Evolutionary conservation across 2,329 filamentous ascomycete genomes (phyloP), one percentile per base, ranked within the genome.

Genomic region (Paecilomyces sp.): DNA sequence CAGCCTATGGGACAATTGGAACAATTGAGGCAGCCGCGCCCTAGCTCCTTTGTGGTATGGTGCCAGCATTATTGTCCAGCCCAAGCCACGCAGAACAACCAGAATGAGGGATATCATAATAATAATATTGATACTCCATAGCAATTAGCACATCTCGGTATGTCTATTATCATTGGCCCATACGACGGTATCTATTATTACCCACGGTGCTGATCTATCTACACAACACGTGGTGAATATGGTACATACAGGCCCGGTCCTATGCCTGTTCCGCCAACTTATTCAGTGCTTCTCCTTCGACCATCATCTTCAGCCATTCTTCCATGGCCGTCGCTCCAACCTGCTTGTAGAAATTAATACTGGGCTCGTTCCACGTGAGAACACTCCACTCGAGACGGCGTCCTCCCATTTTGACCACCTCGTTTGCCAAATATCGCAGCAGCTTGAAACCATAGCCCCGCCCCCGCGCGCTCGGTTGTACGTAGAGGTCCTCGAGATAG

Each of bases 401-500:
- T 1, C 92, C 92, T 2, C 83, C 81, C 64, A 92, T 88, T 57
- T 83, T 82, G 57, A 89, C 70, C 2, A 91, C 87, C 78, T 96
- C 90, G 69, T 84, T 85, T n/a, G 92, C 93, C 71, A 97, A 77
- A 65, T 86, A 85, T 62, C 84, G 84, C 55, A 97, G 79, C 70
- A 97, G 74, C 67, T 81, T 79, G 75, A 88, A 89, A 47, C 92
- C 93, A 71, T 93, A 96, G 0, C 92, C 92, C 62, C 84, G 85
- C 34, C 87, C 87, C 3, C 94, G 81, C 67, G 89, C 86, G 53
- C 79, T 78, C 0, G 86, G 82, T 66, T 86, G 82, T 50, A 99
- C 91, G 69, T 88, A 96, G n/a, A 97, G 79, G 71, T 97, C 93
- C 74, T 97, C 93, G 41, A 97, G 86, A 74, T 95, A 96, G 70